Conservation (phyloP, 2,329 filamentous ascomycete species). For the Diaporthe amygdali region DNA sequence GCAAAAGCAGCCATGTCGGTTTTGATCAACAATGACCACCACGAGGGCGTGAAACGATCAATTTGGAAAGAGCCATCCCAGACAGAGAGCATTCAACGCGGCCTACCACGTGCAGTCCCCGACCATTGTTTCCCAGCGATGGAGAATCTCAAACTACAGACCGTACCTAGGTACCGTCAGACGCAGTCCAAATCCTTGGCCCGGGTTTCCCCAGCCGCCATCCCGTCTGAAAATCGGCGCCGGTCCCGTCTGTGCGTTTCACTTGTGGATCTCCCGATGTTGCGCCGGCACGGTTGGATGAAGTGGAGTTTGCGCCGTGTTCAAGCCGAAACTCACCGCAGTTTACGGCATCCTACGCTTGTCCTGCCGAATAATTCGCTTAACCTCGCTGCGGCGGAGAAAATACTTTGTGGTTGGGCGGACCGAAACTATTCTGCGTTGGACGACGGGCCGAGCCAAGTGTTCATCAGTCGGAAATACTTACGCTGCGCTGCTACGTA, state of each 20-base stretch:
- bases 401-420: neutral
- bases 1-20: neutral
- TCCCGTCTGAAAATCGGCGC: constrained; percentile 10
- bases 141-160: no score
- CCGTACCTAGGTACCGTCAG: neutral
- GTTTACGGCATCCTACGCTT: neutral
- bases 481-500: neutral
- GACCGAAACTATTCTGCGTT: neutral
- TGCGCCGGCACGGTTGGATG: constrained; percentile 9
- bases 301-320: neutral
- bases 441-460: neutral
- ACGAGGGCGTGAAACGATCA: neutral
- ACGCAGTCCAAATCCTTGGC: neutral
- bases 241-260: neutral
- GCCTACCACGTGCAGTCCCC: neutral
- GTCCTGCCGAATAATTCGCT: neutral
- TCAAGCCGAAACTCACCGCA: constrained; percentile 2
- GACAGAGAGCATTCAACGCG: no score
- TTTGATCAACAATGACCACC: neutral
- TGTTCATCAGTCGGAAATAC: neutral
- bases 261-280: constrained; percentile 16
- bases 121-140: neutral
- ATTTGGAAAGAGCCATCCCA: neutral
- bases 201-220: constrained; percentile 8
- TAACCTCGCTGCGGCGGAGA: neutral